These are phyloP conservation scores for Candida berthetii DNA, from an alignment of 805 yeast genomes.

Conservation along the genomic window DNA sequence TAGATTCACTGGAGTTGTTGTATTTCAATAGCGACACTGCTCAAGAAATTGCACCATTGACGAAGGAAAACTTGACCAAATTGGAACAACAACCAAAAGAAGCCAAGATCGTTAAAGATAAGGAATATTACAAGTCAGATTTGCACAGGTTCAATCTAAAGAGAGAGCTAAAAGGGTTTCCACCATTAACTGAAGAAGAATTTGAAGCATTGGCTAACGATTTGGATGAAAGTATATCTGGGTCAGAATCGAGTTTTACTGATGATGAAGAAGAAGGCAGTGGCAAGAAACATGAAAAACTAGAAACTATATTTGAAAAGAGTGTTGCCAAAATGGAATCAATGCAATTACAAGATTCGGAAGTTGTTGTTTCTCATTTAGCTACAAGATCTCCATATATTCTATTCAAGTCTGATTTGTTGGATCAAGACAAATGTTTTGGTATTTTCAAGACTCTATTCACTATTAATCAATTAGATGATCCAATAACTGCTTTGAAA, in stretches of 20 bases:
- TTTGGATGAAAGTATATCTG: constrained; percentile 55
- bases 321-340: constrained; percentile 13
- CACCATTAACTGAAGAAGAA: constrained; percentile 45
- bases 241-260: constrained; percentile 39
- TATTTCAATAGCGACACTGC: constrained; percentile 47
- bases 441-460: constrained; percentile 67
- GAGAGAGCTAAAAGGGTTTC: constrained; percentile 38
- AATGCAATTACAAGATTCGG: constrained; percentile 15
- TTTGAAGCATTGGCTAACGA: constrained; percentile 50
- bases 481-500: constrained; percentile 46
- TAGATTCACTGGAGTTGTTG: constrained; percentile 43
- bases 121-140: constrained; percentile 51
- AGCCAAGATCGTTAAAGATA: constrained; percentile 11
- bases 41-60: constrained; percentile 22
- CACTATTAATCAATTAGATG: constrained; percentile 29
- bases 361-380: constrained; percentile 40
- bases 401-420: constrained; percentile 41
- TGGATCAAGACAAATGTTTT: constrained; percentile 43
- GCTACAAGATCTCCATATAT: constrained; percentile 70
- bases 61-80: constrained; percentile 12
- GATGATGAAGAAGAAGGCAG: constrained; percentile 16
- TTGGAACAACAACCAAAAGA: constrained; percentile 3
- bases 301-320: constrained; percentile 16
- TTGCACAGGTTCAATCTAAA: constrained; percentile 54
- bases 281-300: constrained; percentile 7